Base-by-base conservation (phyloP, 2,329 filamentous ascomycete species). In the Zasmidium cellare region DNA sequence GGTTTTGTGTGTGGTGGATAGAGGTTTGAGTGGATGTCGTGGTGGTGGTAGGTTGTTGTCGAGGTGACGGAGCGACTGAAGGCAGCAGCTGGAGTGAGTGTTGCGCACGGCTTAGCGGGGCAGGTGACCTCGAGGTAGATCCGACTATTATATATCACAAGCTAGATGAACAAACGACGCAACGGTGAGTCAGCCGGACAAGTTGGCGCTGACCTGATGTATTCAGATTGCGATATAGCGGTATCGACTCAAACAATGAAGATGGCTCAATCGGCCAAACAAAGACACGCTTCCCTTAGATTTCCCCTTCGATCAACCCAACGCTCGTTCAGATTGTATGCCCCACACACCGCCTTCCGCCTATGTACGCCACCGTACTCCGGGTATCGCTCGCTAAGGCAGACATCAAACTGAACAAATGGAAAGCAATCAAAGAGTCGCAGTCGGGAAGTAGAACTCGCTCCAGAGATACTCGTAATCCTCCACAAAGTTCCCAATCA, bases 381-480 rank as follows among this genome's bases (percentile, higher is more conserved):
- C 35, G 35, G 35, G 35, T 41, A 41, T 41, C 35, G 35, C 35
- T 55, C 47, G 51, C 45, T 53, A 46, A 53, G 31, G n/a, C 25
- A 55, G 46, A 52, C 51, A 58, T 55, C 41, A 47, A 52, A 18
- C 25, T 25, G 25, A 19, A 53, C 35, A 62, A 44, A 53, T 9
- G 46, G 38, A 52, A 46, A 16, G 2, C 2, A 46, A 38, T 71
- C 69, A 84, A 61, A 83, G 65, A 3, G 84, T 87, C 23, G 84
- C 81, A 1, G 85, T 88, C 18, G 85, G 82, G 75, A 97, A 99
- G 76, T 97, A 96, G 75, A 97, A 97, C 68, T 96, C 92, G 76
- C 97, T 92, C 94, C 94, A 99, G 28, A 99, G 80, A 73, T 96
- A 97, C 75, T 96, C 91, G 72, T 99, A 99, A 74, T 99, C 94